Evolutionary conservation across 106 monocot genomes (phyloP).

Genomic region (Dactylorhiza incarnata): DNA sequence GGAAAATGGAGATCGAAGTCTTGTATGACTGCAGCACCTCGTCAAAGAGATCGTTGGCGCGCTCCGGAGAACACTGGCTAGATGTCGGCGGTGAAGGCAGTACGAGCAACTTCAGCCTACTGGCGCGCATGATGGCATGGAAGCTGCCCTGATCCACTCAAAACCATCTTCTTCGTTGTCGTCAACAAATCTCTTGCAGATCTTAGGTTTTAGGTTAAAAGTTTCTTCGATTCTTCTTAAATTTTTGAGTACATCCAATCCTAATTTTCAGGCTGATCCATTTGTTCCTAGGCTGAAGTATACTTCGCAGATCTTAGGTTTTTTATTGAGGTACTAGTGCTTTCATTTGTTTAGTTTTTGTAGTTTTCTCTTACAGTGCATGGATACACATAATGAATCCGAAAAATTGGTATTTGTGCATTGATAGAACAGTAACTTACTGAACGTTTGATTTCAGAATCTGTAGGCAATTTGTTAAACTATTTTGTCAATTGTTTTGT

Average conservation of each 20-base stretch:
- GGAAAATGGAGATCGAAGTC: not conserved
- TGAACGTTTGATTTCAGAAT: not conserved
- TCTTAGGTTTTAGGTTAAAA: too few species aligned
- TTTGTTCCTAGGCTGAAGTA: conserved; percentile 25
- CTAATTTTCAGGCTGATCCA: conserved; percentile 9
- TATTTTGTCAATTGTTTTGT: not conserved
- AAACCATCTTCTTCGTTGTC: not conserved
- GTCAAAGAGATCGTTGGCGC: not conserved
- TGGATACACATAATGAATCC: not conserved
- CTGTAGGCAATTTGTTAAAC: not conserved
- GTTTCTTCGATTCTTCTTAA: too few species aligned
- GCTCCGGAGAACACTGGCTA: not conserved
- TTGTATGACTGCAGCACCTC: not conserved
- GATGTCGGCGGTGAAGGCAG: not conserved
- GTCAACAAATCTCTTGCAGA: too few species aligned
- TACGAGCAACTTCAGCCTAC: not conserved
- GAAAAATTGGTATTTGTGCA: not conserved
- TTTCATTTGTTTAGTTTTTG: not conserved
- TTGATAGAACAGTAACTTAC: not conserved
- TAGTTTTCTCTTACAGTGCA: not conserved
- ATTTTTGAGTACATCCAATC: conserved; percentile 3
- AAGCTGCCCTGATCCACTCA: not conserved
- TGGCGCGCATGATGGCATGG: not conserved
- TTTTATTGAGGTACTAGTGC: conserved; percentile 20
- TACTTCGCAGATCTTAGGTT: conserved; percentile 14